A percentile compares a stretch with the other conserved stretches of the same genome.
Evolutionary conservation across 768 basidiomycete genomes (phyloP).

Genomic region (Chalciporus pseudorubinellus): DNA sequence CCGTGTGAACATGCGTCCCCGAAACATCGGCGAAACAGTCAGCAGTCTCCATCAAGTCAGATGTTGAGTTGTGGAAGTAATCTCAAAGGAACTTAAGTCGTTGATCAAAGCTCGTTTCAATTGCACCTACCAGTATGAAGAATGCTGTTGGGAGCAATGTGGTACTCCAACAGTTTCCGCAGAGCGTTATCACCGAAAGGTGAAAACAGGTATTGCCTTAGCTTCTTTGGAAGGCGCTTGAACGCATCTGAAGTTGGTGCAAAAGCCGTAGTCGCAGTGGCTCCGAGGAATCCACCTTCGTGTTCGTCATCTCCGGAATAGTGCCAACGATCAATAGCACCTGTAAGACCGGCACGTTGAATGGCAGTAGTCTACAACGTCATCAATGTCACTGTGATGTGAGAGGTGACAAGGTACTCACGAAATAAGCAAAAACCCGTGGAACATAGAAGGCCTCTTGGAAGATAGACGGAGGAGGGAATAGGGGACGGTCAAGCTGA

Average conservation of each 20-base stretch:
- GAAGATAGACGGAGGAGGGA: slow-evolving; percentile 53
- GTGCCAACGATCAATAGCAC: slow-evolving; percentile 47
- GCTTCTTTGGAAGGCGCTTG: slow-evolving; percentile 45
- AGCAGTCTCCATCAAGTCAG: background rate
- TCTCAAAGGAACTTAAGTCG: background rate
- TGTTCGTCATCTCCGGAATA: slow-evolving; percentile 34
- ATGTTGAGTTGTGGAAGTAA: slow-evolving; percentile 11
- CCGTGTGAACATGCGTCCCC: background rate
- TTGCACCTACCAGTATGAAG: slow-evolving; percentile 47
- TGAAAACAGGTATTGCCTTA: slow-evolving; percentile 57
- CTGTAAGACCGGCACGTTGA: slow-evolving; percentile 47
- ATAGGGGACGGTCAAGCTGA: slow-evolving; percentile 50
- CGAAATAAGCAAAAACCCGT: slow-evolving; percentile 47
- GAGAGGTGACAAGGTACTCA: slow-evolving; percentile 21
- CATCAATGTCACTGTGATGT: background rate
- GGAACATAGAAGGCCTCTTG: slow-evolving; percentile 44
- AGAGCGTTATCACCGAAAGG: slow-evolving; percentile 51
- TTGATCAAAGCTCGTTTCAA: background rate
- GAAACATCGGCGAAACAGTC: background rate
- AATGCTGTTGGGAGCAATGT: slow-evolving; percentile 49
- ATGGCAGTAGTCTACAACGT: slow-evolving; percentile 50
- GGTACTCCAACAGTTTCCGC: slow-evolving; percentile 56
- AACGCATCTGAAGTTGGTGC: slow-evolving; percentile 54
- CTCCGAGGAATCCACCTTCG: slow-evolving; percentile 43
- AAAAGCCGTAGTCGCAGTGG: slow-evolving; percentile 49